phyloP scores from a whole-genome alignment of 192 early-diverging fungal species.

The Funneliformis mosseae region DNA sequence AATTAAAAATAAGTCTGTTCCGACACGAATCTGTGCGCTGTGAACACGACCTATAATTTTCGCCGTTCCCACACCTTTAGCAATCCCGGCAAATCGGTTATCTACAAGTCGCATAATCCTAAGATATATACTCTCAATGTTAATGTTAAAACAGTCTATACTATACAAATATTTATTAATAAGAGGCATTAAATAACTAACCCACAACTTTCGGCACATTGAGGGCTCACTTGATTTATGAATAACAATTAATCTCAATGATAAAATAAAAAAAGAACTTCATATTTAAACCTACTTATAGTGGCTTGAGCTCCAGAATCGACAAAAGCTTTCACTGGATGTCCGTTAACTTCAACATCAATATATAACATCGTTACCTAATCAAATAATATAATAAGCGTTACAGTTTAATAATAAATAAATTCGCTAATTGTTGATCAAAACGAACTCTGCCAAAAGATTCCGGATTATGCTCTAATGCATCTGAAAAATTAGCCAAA shows the following conservation, averaged over 20 bases:
- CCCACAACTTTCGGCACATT: slow-evolving; percentile 31
- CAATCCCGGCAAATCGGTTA: slow-evolving; percentile 84
- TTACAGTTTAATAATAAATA: neutral
- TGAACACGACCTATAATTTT: slow-evolving; percentile 97
- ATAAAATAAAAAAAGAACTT: neutral
- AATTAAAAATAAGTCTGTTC: slow-evolving; percentile 68
- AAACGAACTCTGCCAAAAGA: slow-evolving; percentile 77
- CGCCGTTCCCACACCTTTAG: slow-evolving; percentile 93
- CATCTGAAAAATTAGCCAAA: slow-evolving; percentile 76
- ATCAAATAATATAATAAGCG: neutral
- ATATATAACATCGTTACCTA: slow-evolving; percentile 92
- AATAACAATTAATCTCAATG: neutral
- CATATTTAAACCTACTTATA: slow-evolving; percentile 63
- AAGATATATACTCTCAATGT: slow-evolving; percentile 53
- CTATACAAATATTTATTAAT: neutral
- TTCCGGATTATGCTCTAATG: slow-evolving; percentile 95
- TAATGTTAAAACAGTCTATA: neutral
- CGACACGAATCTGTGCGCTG: slow-evolving; percentile 81
- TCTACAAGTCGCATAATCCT: slow-evolving; percentile 91
- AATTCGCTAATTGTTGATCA: neutral
- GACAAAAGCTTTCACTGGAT: slow-evolving; percentile 88
- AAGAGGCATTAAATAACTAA: neutral
- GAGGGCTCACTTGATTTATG: slow-evolving; percentile 25
- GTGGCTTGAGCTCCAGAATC: slow-evolving; percentile 97
- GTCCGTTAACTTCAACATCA: slow-evolving; percentile 85